Conservation (phyloP, 2,329 filamentous ascomycete genomes). For the Thelonectria olida region DNA sequence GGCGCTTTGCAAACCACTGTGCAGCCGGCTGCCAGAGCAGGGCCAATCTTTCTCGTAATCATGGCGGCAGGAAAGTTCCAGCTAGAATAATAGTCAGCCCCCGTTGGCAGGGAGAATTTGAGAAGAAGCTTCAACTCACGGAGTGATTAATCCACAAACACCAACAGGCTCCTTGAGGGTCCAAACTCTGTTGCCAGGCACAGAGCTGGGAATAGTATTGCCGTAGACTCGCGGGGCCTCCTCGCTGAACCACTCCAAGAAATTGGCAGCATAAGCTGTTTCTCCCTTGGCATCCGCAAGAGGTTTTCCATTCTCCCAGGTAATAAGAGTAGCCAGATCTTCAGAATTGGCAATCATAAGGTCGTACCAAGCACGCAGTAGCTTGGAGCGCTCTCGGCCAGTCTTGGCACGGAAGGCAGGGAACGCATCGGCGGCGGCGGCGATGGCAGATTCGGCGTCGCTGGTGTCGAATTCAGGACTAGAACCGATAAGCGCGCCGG, state of each 20-base stretch:
- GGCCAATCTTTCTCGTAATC: constrained; percentile 76
- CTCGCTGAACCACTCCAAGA: constrained; percentile 84
- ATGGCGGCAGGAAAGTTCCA: constrained; percentile 90
- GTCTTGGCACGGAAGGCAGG: constrained; percentile 75
- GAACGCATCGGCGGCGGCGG: constrained; percentile 82
- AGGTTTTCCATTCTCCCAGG: constrained; percentile 91
- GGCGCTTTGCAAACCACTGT: constrained; percentile 93
- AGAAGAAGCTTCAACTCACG: constrained; percentile 51
- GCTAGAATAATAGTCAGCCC: constrained; percentile 41
- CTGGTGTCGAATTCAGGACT: constrained; percentile 83
- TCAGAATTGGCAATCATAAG: constrained; percentile 81
- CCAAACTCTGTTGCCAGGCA: constrained; percentile 77
- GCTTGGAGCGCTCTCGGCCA: constrained; percentile 76
- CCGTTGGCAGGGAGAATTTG: no score
- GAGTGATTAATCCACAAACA: constrained; percentile 84
- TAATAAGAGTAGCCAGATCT: constrained; percentile 84
- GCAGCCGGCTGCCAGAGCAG: constrained; percentile 91
- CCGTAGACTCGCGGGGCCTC: constrained; percentile 80
- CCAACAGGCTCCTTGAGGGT: constrained; percentile 87
- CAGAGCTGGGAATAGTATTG: constrained; percentile 75
- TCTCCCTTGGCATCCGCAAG: constrained; percentile 78
- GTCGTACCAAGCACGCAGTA: constrained; percentile 84
- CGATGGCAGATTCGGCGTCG: constrained; percentile 84
- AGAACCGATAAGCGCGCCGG: constrained; percentile 81
- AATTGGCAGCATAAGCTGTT: constrained; percentile 76